phyloP scores from a whole-genome alignment of 2,329 filamentous ascomycete genomes.

The Cladobotryum mycophilum region DNA sequence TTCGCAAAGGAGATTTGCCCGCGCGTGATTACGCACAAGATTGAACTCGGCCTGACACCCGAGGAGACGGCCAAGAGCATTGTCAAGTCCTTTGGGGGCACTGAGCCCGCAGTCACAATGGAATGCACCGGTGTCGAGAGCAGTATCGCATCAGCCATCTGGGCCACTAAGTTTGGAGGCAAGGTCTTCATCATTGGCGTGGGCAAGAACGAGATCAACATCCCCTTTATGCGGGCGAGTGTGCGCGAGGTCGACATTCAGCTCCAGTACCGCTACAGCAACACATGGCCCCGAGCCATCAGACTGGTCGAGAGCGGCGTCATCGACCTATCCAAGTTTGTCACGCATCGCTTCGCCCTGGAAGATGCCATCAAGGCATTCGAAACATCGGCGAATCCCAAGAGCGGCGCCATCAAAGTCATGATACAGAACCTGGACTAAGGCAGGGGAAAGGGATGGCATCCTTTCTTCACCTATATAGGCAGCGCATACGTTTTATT shows the following conservation, averaged over 20 bases:
- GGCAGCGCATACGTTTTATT: too few relatives aligned
- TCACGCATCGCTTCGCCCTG: conserved; percentile 80
- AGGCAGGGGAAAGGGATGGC: not conserved
- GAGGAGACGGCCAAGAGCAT: conserved; percentile 71
- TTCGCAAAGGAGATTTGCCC: conserved; percentile 84
- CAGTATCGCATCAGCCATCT: conserved; percentile 79
- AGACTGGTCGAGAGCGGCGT: conserved; percentile 78
- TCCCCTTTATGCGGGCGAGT: conserved; percentile 90
- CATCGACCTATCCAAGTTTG: conserved; percentile 71
- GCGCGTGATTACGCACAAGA: conserved; percentile 72
- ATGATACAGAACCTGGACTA: conserved; percentile 72
- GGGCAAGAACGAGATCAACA: conserved; percentile 88
- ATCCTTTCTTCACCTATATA: too few relatives aligned
- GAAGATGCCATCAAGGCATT: conserved; percentile 89
- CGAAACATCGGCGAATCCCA: conserved; percentile 78
- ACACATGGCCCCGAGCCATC: conserved; percentile 94
- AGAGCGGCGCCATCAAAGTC: conserved; percentile 95
- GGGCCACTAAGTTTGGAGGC: conserved; percentile 87
- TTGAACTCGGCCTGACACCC: conserved; percentile 52
- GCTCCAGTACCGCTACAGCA: conserved; percentile 94
- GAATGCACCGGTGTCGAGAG: conserved; percentile 95
- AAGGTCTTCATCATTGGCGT: conserved; percentile 97
- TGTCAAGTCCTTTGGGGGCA: conserved; percentile 59
- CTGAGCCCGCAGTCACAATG: conserved; percentile 75
- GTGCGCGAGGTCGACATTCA: conserved; percentile 90